Percentiles rank a stretch among this genome's conserved stretches.
phyloP scores from a whole-genome alignment of 352 stramenopile species.

The Phytopythium cucurbitacearum region DNA sequence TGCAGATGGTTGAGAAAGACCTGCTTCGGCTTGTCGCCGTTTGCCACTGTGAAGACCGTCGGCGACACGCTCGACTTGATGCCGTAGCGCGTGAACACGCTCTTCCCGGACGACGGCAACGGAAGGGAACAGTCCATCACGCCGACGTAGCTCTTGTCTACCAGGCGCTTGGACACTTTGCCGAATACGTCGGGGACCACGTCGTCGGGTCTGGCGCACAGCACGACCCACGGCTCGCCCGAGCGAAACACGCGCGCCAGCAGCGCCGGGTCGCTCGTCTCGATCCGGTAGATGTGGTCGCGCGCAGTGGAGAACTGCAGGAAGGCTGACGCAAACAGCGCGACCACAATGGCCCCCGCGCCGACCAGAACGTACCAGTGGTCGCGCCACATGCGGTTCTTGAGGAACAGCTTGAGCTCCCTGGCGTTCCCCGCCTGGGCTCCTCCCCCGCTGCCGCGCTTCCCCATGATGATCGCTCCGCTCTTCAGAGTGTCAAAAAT shows the following conservation, averaged over 20 bases:
- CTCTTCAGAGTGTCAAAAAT: slow-evolving; percentile 3
- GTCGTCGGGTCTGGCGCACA: slow-evolving; percentile 66
- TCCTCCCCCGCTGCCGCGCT: slow-evolving; percentile 19
- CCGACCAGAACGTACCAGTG: slow-evolving; percentile 58
- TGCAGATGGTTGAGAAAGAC: slow-evolving; percentile 39
- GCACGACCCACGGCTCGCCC: slow-evolving; percentile 76
- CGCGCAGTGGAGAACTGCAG: slow-evolving; percentile 62
- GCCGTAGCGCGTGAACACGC: slow-evolving; percentile 51
- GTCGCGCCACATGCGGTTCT: slow-evolving; percentile 81
- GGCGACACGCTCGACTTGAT: slow-evolving; percentile 57
- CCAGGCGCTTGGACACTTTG: slow-evolving; percentile 52
- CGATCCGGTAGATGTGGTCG: slow-evolving; percentile 59
- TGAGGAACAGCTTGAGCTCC: slow-evolving; percentile 80
- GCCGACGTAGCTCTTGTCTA: slow-evolving; percentile 49
- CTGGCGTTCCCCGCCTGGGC: slow-evolving; percentile 45
- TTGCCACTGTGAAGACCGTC: slow-evolving; percentile 78
- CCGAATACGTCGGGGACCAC: slow-evolving; percentile 69
- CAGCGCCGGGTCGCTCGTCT: slow-evolving; percentile 45
- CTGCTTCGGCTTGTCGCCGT: slow-evolving; percentile 72
- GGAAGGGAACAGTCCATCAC: slow-evolving; percentile 75
- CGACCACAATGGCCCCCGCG: slow-evolving; percentile 42
- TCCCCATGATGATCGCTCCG: slow-evolving; percentile 17
- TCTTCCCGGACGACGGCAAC: slow-evolving; percentile 46
- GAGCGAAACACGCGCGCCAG: slow-evolving; percentile 74
- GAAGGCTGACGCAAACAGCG: slow-evolving; percentile 56